Evolutionary conservation across 768 basidiomycete species (phyloP).

Genomic region (Coprinopsis strossmayeri): DNA sequence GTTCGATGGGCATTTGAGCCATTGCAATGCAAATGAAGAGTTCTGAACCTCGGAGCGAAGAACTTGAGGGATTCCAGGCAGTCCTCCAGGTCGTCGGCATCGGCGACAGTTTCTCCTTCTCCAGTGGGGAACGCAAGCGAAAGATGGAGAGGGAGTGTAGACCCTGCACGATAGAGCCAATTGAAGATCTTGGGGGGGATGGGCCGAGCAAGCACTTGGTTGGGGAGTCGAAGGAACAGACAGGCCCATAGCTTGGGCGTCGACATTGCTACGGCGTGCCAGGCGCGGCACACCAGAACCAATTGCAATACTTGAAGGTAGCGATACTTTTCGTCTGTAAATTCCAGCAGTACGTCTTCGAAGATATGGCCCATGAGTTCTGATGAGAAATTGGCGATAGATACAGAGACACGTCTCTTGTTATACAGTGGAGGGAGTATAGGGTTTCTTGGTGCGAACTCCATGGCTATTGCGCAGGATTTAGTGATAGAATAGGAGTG

Average conservation of each 20-base stretch:
- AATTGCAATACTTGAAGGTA: not conserved
- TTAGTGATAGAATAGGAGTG: too few relatives aligned
- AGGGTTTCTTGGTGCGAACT: not conserved
- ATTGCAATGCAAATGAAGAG: not conserved
- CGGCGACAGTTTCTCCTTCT: too few relatives aligned
- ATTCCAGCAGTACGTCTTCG: not conserved
- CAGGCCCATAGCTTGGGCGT: not conserved
- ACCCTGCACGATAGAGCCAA: not conserved
- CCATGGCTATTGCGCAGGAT: too few relatives aligned
- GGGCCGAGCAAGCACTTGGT: not conserved
- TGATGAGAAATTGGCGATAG: not conserved
- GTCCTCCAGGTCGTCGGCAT: not conserved
- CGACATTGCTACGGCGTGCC: not conserved
- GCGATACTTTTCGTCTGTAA: too few relatives aligned
- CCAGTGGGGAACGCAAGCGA: not conserved
- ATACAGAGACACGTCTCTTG: too few relatives aligned
- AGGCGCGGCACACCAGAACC: not conserved
- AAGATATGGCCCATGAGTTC: not conserved
- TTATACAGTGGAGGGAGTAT: not conserved
- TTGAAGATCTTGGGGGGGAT: not conserved
- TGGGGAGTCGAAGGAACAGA: not conserved
- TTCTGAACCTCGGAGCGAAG: not conserved
- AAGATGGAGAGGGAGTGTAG: not conserved
- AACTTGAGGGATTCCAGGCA: not conserved
- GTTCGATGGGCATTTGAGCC: not conserved